These are phyloP conservation scores for Aspergillus latus DNA, from an alignment of 2,329 filamentous ascomycete species.

Conservation along the genomic window DNA sequence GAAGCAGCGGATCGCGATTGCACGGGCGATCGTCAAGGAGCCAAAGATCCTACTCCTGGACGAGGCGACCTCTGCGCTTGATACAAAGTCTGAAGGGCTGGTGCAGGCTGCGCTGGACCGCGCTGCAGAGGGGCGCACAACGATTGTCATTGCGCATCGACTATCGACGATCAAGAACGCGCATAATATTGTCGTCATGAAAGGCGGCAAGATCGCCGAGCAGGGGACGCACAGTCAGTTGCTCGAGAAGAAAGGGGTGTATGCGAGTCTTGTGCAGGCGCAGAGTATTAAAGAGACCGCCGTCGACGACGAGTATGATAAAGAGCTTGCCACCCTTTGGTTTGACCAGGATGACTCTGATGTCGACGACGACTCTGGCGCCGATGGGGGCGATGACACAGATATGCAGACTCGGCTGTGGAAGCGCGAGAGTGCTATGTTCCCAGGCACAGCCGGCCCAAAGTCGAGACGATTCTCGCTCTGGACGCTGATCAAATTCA, in stretches of 20 bases:
- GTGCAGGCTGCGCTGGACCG: conserved; percentile 90
- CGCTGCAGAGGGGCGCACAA: conserved; percentile 82
- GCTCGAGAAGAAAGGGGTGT: conserved; percentile 65
- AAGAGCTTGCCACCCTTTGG: conserved; percentile 14
- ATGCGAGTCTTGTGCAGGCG: conserved; percentile 78
- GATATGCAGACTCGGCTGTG: conserved; percentile 15
- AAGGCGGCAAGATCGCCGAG: conserved; percentile 74
- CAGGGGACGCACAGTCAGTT: conserved; percentile 79
- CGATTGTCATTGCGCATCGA: conserved; percentile 93
- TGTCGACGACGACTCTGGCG: neutral
- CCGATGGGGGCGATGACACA: conserved; percentile 2
- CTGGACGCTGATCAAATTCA: conserved; percentile 72
- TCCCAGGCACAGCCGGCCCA: neutral
- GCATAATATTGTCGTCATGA: conserved; percentile 68
- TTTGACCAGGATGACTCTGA: conserved; percentile 13
- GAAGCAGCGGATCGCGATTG: conserved; percentile 95
- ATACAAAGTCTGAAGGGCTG: conserved; percentile 91
- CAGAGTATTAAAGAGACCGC: conserved; percentile 51
- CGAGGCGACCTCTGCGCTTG: conserved; percentile 89
- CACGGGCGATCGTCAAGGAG: conserved; percentile 85
- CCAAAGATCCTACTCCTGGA: conserved; percentile 91
- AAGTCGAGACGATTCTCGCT: conserved; percentile 43
- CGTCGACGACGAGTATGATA: neutral
- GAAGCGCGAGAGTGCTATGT: neutral
- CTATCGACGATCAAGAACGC: conserved; percentile 73